phyloP scores from a whole-genome alignment of 768 basidiomycete genomes.

The Paxillus involutus region DNA sequence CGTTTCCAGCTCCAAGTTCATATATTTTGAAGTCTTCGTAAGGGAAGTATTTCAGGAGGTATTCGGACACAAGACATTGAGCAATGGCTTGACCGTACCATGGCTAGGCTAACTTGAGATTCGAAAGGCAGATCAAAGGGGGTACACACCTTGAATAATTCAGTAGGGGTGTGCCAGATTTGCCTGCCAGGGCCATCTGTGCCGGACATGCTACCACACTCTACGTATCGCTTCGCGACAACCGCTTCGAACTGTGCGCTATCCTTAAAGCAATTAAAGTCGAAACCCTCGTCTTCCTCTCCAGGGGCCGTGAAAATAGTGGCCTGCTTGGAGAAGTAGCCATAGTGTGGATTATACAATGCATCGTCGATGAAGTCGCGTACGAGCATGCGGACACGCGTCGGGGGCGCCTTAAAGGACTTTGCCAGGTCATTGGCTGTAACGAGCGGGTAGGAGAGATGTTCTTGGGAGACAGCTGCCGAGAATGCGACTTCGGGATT shows the following conservation, averaged over 20 bases:
- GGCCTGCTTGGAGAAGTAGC: slow-evolving; percentile 93
- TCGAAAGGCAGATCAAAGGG: background rate
- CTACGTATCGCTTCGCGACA: slow-evolving; percentile 74
- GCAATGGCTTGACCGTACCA: slow-evolving; percentile 93
- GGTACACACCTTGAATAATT: slow-evolving; percentile 82
- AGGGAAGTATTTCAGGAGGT: slow-evolving; percentile 92
- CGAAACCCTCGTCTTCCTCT: slow-evolving; percentile 47
- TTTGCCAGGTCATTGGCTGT: slow-evolving; percentile 69
- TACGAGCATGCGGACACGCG: slow-evolving; percentile 86
- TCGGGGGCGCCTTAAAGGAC: slow-evolving; percentile 57
- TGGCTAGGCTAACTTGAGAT: slow-evolving; percentile 53
- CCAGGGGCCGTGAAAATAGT: slow-evolving; percentile 75
- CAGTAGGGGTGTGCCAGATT: slow-evolving; percentile 98
- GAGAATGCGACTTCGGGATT: slow-evolving; percentile 61
- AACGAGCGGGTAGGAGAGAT: slow-evolving; percentile 54
- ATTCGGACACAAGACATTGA: slow-evolving; percentile 85
- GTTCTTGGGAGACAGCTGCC: slow-evolving; percentile 42
- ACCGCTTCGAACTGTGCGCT: slow-evolving; percentile 77
- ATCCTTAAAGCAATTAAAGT: slow-evolving; percentile 69
- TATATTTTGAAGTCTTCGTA: slow-evolving; percentile 96
- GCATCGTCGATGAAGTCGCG: slow-evolving; percentile 97
- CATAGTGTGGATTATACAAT: slow-evolving; percentile 95
- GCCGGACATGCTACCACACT: slow-evolving; percentile 60
- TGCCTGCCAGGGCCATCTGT: slow-evolving; percentile 77
- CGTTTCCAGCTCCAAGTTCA: slow-evolving; percentile 98